Evolutionary conservation across 257 asterid genomes (phyloP), one percentile per base, ranked within the genome.

Genomic region (Lycium barbarum): DNA sequence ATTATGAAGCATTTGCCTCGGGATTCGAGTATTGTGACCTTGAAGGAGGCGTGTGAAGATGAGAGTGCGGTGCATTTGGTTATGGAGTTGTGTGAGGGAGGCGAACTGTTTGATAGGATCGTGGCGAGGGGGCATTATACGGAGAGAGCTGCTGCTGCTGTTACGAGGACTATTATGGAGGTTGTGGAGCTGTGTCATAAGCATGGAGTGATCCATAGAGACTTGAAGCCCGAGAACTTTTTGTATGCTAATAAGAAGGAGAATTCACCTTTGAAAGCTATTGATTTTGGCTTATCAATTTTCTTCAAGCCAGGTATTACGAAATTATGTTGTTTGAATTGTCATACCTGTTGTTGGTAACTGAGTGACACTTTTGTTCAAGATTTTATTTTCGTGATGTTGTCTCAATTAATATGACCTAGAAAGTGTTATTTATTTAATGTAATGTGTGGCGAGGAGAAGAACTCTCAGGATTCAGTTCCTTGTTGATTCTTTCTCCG

Each of bases 131-230:
- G 98, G 43, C 98, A 95, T 87, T 95, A 95, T 82, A 91, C 95
- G 0, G 98, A 95, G 85, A 85, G 98, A 51, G 98, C 98, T 2
- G 98, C 98, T 1, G 97, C 95, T 0, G 93, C 93, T 3, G 99
- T 95, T 38, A 89, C 90, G 2, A 85, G 91, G 90, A 95, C 98
- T 0, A 93, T 95, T 85, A 79, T 95, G 88, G 99, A 95, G 91
- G 99, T 95, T 38, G 99, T 95, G 88, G 93, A 91, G 88, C 90
- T 94, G 7, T 95, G 98, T 72, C 99, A 95, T 87, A 92, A 93
- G 91, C 99, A 95, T 80, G 98, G 98, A 55, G 98, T 95, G 84
- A 95, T 95, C 76, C 98, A 95, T 79, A 92, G 98, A 93, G 97
- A 95, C 73, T 89, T 95, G 89, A 95, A 95, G 90, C 99, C 99